phyloP scores from a whole-genome alignment of 345 rosid species.

The Gossypium anomalum region DNA sequence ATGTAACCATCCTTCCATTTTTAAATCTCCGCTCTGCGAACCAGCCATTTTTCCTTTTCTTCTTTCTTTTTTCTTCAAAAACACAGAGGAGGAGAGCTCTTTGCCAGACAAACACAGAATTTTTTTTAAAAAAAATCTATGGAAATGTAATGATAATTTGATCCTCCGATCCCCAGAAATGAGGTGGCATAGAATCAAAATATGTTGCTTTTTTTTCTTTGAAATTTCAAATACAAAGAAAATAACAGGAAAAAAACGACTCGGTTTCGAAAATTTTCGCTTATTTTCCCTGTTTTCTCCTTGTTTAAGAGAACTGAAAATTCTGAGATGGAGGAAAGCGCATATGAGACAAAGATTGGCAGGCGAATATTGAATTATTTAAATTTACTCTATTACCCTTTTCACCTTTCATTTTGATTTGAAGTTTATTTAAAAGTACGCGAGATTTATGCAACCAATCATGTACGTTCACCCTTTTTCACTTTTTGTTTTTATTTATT shows the following conservation, averaged over 20 bases:
- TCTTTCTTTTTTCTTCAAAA: neutral
- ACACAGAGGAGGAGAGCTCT: neutral
- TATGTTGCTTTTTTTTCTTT: neutral
- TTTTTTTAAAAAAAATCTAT: neutral
- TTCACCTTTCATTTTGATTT: neutral
- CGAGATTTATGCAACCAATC: neutral
- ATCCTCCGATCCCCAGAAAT: constrained; percentile 21
- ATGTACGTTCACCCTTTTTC: neutral
- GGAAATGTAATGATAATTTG: neutral
- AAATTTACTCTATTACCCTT: constrained; percentile 23
- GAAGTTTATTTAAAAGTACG: neutral
- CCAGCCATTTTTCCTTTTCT: constrained; percentile 29
- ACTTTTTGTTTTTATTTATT: neutral
- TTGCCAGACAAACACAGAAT: neutral
- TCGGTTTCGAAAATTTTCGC: neutral
- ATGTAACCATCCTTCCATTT: constrained; percentile 91
- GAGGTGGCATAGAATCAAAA: neutral
- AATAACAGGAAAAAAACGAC: neutral
- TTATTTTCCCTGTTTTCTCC: neutral
- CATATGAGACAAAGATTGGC: constrained; percentile 29
- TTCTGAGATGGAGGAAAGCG: constrained; percentile 13
- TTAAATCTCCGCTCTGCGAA: constrained; percentile 33
- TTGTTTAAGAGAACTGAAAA: constrained; percentile 20
- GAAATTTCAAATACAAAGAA: constrained; percentile 13
- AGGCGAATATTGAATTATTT: constrained; percentile 8